Conservation (phyloP, 2,329 filamentous ascomycete genomes). For the Fusarium sulawesiense region DNA sequence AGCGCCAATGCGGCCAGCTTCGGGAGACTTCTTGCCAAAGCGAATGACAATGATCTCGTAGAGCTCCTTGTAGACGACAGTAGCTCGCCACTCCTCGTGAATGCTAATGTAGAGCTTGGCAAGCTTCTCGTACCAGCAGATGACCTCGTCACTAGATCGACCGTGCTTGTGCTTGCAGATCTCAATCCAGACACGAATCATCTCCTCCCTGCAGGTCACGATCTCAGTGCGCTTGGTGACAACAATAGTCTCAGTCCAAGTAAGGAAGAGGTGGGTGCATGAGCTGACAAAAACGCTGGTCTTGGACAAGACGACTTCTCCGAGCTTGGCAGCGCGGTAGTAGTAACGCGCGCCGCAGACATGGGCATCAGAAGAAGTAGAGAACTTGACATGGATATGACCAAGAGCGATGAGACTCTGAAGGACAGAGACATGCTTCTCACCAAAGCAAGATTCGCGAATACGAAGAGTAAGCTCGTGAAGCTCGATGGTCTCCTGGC, state of each 20-base stretch:
- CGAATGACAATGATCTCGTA: conserved; percentile 49
- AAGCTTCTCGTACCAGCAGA: conserved; percentile 52
- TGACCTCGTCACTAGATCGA: conserved; percentile 50
- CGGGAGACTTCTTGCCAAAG: conserved; percentile 49
- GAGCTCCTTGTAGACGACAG: conserved; percentile 50
- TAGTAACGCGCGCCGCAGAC: conserved; percentile 49
- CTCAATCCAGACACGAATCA: conserved; percentile 54
- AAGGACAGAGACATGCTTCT: conserved; percentile 51
- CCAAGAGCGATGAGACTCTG: conserved; percentile 54
- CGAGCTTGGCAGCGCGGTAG: conserved; percentile 51
- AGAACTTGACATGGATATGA: conserved; percentile 46
- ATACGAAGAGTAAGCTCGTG: conserved; percentile 52
- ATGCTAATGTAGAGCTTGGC: conserved; percentile 53
- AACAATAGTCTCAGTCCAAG: conserved; percentile 50
- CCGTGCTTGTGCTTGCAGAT: conserved; percentile 52
- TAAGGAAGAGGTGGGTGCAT: conserved; percentile 53
- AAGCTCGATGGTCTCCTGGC: conserved; percentile 42
- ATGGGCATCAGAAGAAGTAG: conserved; percentile 34
- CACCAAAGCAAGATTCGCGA: conserved; percentile 51
- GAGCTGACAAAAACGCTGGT: conserved; percentile 49
- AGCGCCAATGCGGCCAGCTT: conserved; percentile 46
- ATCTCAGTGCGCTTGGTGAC: conserved; percentile 52
- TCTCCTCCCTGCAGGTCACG: conserved; percentile 52
- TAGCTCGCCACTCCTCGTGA: conserved; percentile 50
- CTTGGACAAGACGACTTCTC: conserved; percentile 48